These are phyloP conservation scores for Saccharomyces pastorianus DNA, from an alignment of 1,139 yeast species.

Conservation along the genomic window DNA sequence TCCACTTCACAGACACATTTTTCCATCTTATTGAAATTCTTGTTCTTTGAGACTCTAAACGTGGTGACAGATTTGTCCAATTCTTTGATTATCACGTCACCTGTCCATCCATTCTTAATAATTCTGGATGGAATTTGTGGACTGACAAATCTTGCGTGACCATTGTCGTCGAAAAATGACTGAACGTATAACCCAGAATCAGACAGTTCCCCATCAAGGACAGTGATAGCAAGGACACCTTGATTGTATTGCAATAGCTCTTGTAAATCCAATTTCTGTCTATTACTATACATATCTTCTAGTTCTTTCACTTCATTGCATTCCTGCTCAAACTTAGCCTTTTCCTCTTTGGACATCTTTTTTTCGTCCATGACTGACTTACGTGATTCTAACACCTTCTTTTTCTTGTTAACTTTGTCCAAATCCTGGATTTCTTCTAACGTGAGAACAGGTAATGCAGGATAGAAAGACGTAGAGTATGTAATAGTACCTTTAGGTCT, in stretches of 20 bases:
- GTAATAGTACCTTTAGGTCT: conserved; percentile 76
- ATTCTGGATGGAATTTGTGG: conserved; percentile 40
- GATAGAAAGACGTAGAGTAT: conserved; percentile 73
- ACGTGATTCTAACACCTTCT: conserved; percentile 28
- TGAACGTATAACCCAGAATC: conserved; percentile 56
- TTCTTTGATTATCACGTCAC: conserved; percentile 69
- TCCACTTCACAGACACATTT: conserved; percentile 55
- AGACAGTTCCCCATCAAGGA: conserved; percentile 50
- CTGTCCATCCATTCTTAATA: conserved; percentile 47
- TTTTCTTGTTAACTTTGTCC: conserved; percentile 37
- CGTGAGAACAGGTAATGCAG: conserved; percentile 67
- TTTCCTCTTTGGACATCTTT: conserved; percentile 24
- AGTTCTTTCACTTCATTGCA: conserved; percentile 33
- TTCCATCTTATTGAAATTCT: conserved; percentile 47
- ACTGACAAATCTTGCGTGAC: conserved; percentile 52
- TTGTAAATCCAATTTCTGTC: conserved; percentile 52
- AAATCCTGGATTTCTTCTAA: conserved; percentile 63
- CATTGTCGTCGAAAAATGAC: conserved; percentile 65
- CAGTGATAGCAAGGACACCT: conserved; percentile 68
- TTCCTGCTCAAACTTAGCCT: conserved; percentile 25
- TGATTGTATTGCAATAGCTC: conserved; percentile 55
- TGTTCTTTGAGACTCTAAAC: conserved; percentile 52
- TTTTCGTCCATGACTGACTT: conserved; percentile 25
- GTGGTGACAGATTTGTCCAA: conserved; percentile 62
- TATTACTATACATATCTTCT: conserved; percentile 37